Base-by-base conservation (phyloP, 2,329 filamentous ascomycete genomes). In the Microcera coccophila region DNA sequence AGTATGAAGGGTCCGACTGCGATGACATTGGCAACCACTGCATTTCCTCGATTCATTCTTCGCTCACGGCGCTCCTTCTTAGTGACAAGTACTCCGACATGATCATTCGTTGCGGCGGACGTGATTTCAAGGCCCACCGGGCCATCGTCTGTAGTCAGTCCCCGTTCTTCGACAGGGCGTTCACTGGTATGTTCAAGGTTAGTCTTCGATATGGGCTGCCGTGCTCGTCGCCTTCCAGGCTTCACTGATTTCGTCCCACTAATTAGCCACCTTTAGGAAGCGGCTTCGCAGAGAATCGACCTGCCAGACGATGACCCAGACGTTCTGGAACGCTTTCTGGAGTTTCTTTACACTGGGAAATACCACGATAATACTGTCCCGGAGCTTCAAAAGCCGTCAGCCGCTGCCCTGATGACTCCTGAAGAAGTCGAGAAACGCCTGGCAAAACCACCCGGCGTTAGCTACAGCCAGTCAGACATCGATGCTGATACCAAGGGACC, bases 81-180 rank as follows among this genome's bases (percentile, higher is more conserved):
- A 45, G 14, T 2, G 46, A 48, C 4, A 57, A 59, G 18, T 64
- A 55, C 38, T 56, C 64, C 2, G 66, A 70, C 36, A 54, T 69
- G 32, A 53, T 42, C 1, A 58, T 70, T 17, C 39, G 26, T 5
- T 70, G 66, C 41, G 45, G 47, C 0, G 54, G 45, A 2, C 47
- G 45, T 1, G 45, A 53, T 3, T 68, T 68, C 47, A 57, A 57
- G 8, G 58, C 58, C 1, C 66, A 70, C 26, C 57, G 62, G 1
- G 53, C 57, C 19, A 52, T 70, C 14, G 49, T 69, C 4, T 69
- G 65, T 42, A 35, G 59, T 1, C 61, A 66, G 37, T 69, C 63
- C 1, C 20, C 52, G 16, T 69, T 68, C 38, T 57, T 57, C 16
- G 56, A 58, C 9, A 47, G 38, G 10, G 59, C 62, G 4, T 49